Conservation (phyloP, 2,329 filamentous ascomycete genomes). For the Epichloe bromicola region DNA sequence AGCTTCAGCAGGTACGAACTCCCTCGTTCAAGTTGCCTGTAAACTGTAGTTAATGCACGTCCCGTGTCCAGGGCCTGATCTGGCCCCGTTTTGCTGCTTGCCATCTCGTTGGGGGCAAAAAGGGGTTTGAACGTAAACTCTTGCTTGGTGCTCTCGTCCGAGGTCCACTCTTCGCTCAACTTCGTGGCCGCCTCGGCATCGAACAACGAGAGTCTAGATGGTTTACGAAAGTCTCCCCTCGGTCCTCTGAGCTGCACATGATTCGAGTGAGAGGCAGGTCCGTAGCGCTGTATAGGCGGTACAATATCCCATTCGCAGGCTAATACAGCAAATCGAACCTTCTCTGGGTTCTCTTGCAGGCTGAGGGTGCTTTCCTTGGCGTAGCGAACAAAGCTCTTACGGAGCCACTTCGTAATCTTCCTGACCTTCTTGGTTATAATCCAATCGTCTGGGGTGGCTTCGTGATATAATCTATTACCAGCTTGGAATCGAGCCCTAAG, state of each 20-base stretch:
- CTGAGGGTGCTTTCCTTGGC: slow-evolving; percentile 20
- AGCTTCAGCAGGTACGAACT: neutral
- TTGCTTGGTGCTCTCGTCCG: neutral
- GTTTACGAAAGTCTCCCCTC: neutral
- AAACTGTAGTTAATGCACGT: neutral
- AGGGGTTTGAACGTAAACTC: neutral
- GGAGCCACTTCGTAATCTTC: slow-evolving; percentile 26
- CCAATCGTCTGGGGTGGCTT: slow-evolving; percentile 22
- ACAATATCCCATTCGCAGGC: slow-evolving; percentile 26
- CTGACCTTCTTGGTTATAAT: slow-evolving; percentile 22
- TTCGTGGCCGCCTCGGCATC: neutral
- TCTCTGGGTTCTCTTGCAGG: slow-evolving; percentile 19
- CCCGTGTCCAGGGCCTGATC: neutral
- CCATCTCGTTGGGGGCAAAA: neutral
- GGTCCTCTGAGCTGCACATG: neutral
- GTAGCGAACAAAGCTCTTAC: slow-evolving; percentile 23
- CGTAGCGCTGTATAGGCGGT: neutral
- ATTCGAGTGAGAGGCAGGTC: neutral
- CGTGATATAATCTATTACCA: slow-evolving; percentile 16
- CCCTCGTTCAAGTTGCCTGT: slow-evolving; percentile 1
- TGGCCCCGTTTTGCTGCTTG: neutral
- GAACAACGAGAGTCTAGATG: neutral
- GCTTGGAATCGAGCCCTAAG: slow-evolving; percentile 4
- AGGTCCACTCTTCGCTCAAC: neutral
- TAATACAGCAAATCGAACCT: slow-evolving; percentile 28